Conservation (phyloP, 805 yeast genomes). For the Metschnikowia bowlesiae region DNA sequence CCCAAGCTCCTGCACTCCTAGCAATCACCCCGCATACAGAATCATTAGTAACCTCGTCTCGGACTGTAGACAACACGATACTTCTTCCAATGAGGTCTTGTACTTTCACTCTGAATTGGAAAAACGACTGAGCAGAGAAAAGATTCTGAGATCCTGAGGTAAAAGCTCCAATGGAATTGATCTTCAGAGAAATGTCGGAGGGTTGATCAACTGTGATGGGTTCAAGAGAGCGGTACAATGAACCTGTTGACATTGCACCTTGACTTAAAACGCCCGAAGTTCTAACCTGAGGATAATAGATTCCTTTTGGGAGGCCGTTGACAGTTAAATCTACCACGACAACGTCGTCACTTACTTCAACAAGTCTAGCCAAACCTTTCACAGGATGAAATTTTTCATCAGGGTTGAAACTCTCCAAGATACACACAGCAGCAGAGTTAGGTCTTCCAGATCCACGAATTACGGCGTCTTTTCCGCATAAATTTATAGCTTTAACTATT, state of each 20-base stretch:
- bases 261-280: slow-evolving; percentile 69
- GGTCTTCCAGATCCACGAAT: slow-evolving; percentile 87
- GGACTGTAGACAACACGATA: slow-evolving; percentile 42
- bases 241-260: slow-evolving; percentile 69
- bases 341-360: slow-evolving; percentile 54
- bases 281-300: slow-evolving; percentile 66
- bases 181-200: slow-evolving; percentile 23
- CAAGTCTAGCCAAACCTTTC: slow-evolving; percentile 83
- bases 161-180: slow-evolving; percentile 34
- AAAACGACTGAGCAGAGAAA: slow-evolving; percentile 34
- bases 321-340: slow-evolving; percentile 71
- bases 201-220: slow-evolving; percentile 32
- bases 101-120: slow-evolving; percentile 45
- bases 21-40: slow-evolving; percentile 85
- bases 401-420: slow-evolving; percentile 66
- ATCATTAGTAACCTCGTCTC: slow-evolving; percentile 37
- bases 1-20: slow-evolving; percentile 96
- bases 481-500: slow-evolving; percentile 63
- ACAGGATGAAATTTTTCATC: slow-evolving; percentile 53
- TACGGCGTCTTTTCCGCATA: slow-evolving; percentile 82
- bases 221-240: slow-evolving; percentile 40
- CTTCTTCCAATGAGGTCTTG: slow-evolving; percentile 70
- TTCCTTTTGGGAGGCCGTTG: slow-evolving; percentile 63
- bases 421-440: slow-evolving; percentile 87
- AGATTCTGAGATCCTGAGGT: slow-evolving; percentile 4